These are phyloP conservation scores for Ailanthus altissimus DNA, from an alignment of 345 rosid genomes.

Conservation along the genomic window DNA sequence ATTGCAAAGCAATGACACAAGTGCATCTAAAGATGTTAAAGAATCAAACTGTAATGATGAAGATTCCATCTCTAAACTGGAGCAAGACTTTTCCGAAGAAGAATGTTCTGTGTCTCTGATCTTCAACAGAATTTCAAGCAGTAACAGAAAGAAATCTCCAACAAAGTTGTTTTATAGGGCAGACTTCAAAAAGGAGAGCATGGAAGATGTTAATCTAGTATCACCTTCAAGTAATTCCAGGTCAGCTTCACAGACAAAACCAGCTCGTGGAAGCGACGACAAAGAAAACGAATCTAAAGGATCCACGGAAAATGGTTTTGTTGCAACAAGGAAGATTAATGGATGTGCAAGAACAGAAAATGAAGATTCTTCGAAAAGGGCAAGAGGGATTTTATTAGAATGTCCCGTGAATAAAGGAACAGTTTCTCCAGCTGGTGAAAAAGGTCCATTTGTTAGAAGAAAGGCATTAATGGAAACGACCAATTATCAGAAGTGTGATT, in stretches of 20 bases:
- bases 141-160: slow-evolving; percentile 12
- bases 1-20: neutral
- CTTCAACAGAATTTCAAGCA: slow-evolving; percentile 12
- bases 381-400: slow-evolving; percentile 24
- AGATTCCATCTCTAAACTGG: slow-evolving; percentile 24
- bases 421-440: slow-evolving; percentile 12
- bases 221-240: neutral
- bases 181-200: slow-evolving; percentile 9
- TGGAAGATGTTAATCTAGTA: slow-evolving; percentile 11
- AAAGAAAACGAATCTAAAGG: slow-evolving; percentile 37
- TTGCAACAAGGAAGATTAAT: slow-evolving; percentile 44
- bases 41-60: slow-evolving; percentile 22
- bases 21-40: slow-evolving; percentile 9
- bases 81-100: slow-evolving; percentile 24
- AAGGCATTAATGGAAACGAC: slow-evolving; percentile 52
- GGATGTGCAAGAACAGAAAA: slow-evolving; percentile 27
- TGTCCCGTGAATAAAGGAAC: slow-evolving; percentile 33
- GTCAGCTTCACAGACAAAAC: slow-evolving; percentile 10
- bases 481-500: slow-evolving; percentile 38
- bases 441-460: slow-evolving; percentile 29
- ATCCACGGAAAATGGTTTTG: slow-evolving; percentile 46
- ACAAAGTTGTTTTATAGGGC: neutral
- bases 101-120: slow-evolving; percentile 5
- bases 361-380: slow-evolving; percentile 25
- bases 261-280: slow-evolving; percentile 17